Conservation (phyloP, 352 stramenopile genomes). For the Phytophthora pistaciae region DNA sequence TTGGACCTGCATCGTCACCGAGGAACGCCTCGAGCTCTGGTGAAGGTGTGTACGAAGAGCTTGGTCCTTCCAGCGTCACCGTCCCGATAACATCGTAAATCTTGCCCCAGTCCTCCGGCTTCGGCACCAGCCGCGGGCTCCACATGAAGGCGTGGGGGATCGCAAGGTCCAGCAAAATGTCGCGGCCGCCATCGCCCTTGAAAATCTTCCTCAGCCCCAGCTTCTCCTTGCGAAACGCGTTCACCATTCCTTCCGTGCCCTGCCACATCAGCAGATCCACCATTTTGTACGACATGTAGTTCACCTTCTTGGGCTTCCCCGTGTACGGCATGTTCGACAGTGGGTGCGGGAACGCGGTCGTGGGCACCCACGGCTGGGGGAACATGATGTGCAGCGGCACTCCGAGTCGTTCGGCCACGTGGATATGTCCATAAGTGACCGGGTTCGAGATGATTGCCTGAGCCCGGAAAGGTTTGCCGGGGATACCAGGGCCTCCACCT, state of each 20-base stretch:
- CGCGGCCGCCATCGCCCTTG: conserved; percentile 63
- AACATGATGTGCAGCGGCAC: conserved; percentile 96
- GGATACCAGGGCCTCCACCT: conserved; percentile 51
- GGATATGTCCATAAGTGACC: conserved; percentile 92
- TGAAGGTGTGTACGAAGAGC: conserved; percentile 58
- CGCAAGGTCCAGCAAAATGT: conserved; percentile 66
- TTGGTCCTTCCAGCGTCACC: conserved; percentile 59
- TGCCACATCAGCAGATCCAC: conserved; percentile 89
- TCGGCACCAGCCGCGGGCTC: conserved; percentile 87
- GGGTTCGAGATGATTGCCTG: conserved; percentile 96
- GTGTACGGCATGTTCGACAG: conserved; percentile 88
- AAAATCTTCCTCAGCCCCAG: conserved; percentile 72
- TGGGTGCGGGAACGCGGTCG: conserved; percentile 91
- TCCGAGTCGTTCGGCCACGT: conserved; percentile 92
- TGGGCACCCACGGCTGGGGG: conserved; percentile 91
- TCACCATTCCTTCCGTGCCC: conserved; percentile 77
- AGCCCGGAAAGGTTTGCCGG: conserved; percentile 76
- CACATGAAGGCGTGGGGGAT: conserved; percentile 94
- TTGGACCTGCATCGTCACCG: conserved; percentile 65
- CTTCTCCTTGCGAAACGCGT: conserved; percentile 74
- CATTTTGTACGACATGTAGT: conserved; percentile 90
- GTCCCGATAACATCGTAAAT: conserved; percentile 92
- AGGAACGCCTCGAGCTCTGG: conserved; percentile 76
- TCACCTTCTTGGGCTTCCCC: conserved; percentile 60
- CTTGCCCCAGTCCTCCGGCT: conserved; percentile 89